Evolutionary conservation across 768 basidiomycete genomes (phyloP), one percentile per base, ranked within the genome.

Genomic region (Dioszegia aurantiaca): DNA sequence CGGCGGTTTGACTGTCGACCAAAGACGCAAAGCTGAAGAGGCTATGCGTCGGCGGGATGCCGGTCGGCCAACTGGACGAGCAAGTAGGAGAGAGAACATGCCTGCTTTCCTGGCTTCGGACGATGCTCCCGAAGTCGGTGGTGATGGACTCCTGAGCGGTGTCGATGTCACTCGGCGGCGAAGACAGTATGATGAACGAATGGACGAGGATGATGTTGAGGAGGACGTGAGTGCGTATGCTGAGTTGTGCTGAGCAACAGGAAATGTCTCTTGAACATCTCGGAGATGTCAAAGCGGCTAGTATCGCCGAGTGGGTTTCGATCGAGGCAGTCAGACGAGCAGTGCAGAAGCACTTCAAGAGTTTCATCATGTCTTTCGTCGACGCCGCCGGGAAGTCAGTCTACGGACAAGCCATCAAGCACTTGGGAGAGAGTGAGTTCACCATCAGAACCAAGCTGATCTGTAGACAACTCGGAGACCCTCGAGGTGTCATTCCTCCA

Each of bases 401-500:
- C 9, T 98, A 99, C 70, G 95, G 94, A 14, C 87, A 90, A 73
- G 82, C 91, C 48, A 97, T 99, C 72, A 86, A 88, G 45, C 86
- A 86, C 67, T 83, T 99, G 30, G 95, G 95, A 75, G 94, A 98
- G 84, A 86, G 94, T 95, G 66, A 77, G 83, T 77, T 1, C 27
- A 1, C 3, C 4, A 4, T 19, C 3, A 24, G 19, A 26, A 6
- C 24, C 43, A 19, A 28, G 40, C 55, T 56, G 31, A 56, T 40
- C 37, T 37, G 14, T 54, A 98, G 95, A 86, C 70, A 98, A 99
- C 77, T 85, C 93, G 31, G 95, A 99, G 78, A 97, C 93, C 0
- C 84, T 99, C 58, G 95, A 98, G 77, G 89, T 98, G 24, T 97
- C 93, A 0, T 98, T 93, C 77, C 82, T 90, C n/a, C 94, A 99